A percentile compares a stretch with the other conserved stretches of the same genome.
phyloP scores from a whole-genome alignment of 1,139 yeast species.

The Blastobotrys petasosporus region DNA sequence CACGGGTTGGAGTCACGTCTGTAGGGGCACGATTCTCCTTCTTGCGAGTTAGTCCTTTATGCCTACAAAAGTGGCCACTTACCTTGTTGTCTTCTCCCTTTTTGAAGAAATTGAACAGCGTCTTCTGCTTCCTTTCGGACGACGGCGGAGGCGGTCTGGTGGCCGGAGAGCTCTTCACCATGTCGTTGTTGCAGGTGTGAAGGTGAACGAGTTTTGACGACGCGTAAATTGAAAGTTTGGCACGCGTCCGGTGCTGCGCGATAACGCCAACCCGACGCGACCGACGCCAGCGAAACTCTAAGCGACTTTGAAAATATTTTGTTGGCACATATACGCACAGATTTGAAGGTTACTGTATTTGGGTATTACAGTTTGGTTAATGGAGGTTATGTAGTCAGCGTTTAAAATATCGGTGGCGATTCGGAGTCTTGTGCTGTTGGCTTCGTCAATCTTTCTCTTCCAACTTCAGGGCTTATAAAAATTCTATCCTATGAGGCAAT shows the following conservation, averaged over 20 bases:
- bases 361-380: too few species aligned
- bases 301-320: too few species aligned
- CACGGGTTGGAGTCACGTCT: not conserved
- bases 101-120: slow-evolving; percentile 22
- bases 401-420: too few species aligned
- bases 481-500: too few species aligned
- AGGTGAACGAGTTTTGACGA: too few species aligned
- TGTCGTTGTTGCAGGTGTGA: not conserved
- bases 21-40: slow-evolving; percentile 14
- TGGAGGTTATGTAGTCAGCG: too few species aligned
- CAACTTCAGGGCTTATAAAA: too few species aligned
- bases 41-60: not conserved
- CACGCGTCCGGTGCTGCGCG: not conserved
- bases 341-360: too few species aligned
- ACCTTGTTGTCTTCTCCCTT: slow-evolving; percentile 11
- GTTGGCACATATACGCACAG: too few species aligned
- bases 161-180: slow-evolving; percentile 10
- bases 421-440: too few species aligned
- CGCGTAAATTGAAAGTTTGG: not conserved
- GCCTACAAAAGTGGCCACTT: not conserved
- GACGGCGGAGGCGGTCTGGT: slow-evolving; percentile 9
- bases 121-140: slow-evolving; percentile 16
- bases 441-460: too few species aligned
- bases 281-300: not conserved
- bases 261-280: not conserved